Percentiles rank a stretch among this genome's conserved stretches.
These are phyloP conservation scores for Vitis rotundifolia DNA, from an alignment of 164 flowering plant species.

Conservation along the genomic window DNA sequence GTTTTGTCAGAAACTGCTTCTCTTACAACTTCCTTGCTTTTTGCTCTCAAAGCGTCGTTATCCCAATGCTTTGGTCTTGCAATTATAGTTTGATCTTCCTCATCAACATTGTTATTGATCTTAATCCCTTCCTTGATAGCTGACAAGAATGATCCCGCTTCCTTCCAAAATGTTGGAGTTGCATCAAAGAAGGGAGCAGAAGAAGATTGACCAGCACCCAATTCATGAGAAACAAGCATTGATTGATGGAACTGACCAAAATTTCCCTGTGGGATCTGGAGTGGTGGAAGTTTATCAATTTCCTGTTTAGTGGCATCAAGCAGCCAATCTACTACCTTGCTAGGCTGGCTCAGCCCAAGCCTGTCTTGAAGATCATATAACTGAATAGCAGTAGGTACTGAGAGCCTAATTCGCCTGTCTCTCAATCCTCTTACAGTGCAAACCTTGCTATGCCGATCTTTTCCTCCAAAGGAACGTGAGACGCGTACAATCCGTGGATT, in stretches of 20 bases:
- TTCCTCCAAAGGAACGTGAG: constrained; percentile 46
- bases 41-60: constrained; percentile 1
- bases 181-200: constrained; percentile 17
- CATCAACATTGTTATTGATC: constrained; percentile 6
- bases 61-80: constrained; percentile 12
- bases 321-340: constrained; percentile 54
- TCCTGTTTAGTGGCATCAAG: constrained; percentile 42
- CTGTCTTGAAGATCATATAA: constrained; percentile 69
- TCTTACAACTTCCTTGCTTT: constrained; percentile 20
- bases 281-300: constrained; percentile 50
- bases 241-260: constrained; percentile 38
- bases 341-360: constrained; percentile 54
- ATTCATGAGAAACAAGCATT: constrained; percentile 11
- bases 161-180: constrained; percentile 12
- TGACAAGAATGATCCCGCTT: background rate
- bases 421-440: constrained; percentile 61
- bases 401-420: constrained; percentile 66
- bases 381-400: constrained; percentile 67
- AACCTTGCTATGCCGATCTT: constrained; percentile 73
- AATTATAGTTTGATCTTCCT: background rate
- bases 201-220: constrained; percentile 5
- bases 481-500: constrained; percentile 55
- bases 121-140: constrained; percentile 4
- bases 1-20: constrained; percentile 16
- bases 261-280: constrained; percentile 33